Percentiles rank a stretch among this genome's conserved stretches.
Conservation (phyloP, 148 eudicot species). For the Oxyria digyna region DNA sequence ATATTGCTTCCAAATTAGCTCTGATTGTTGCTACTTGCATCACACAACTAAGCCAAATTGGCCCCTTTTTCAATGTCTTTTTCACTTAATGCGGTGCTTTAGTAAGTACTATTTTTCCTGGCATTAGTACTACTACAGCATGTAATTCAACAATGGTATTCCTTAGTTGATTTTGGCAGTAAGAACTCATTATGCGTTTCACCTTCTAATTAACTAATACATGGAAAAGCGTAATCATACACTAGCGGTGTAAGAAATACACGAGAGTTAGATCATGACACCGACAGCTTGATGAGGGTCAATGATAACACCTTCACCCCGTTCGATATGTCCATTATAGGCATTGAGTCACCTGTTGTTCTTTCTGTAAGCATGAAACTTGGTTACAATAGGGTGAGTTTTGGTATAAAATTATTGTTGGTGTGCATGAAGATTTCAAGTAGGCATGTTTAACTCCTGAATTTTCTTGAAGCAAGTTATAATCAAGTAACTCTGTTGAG, state of each 20-base stretch:
- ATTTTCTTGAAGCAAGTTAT: too few species aligned
- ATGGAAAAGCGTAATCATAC: neutral
- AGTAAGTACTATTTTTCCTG: neutral
- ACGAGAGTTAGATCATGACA: constrained; percentile 14
- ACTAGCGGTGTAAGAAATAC: neutral
- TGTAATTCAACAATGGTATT: neutral
- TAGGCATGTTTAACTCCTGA: too few species aligned
- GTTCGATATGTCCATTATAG: constrained; percentile 53
- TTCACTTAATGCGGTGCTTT: neutral
- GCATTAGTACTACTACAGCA: neutral
- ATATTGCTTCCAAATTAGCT: neutral
- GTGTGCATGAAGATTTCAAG: too few species aligned
- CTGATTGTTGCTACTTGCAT: neutral
- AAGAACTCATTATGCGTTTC: neutral
- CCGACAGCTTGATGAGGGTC: constrained; percentile 64
- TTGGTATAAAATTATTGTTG: too few species aligned
- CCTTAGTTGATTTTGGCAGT: constrained; percentile 2
- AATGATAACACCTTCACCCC: constrained; percentile 81
- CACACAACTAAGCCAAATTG: neutral
- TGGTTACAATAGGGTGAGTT: too few species aligned
- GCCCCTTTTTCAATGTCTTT: neutral
- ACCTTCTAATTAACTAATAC: neutral
- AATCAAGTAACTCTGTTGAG: too few species aligned
- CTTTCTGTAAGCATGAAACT: too few species aligned
- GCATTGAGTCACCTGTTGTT: too few species aligned